Evolutionary conservation across 441 rosid genomes (phyloP).

Genomic region (Bocquillonia castaneifolia): DNA sequence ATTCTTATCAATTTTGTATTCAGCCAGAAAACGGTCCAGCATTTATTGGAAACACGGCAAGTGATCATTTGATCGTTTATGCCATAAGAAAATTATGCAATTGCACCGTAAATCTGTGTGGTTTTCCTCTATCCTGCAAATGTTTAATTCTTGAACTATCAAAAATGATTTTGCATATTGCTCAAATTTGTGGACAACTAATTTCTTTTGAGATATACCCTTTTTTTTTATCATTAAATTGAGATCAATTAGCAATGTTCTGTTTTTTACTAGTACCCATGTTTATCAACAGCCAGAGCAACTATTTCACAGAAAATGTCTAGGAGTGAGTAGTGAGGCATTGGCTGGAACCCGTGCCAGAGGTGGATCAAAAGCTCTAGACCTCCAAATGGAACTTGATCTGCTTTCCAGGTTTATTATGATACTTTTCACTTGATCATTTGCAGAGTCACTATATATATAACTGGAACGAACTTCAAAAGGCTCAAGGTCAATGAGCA

Average conservation of each 20-base stretch:
- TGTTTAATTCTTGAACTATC: neutral
- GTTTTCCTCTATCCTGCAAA: neutral
- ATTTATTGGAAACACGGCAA: constrained; percentile 91
- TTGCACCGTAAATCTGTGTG: neutral
- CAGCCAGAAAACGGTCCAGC: constrained; percentile 92
- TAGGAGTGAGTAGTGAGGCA: constrained; percentile 79
- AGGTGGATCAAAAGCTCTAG: constrained; percentile 51
- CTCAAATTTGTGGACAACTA: neutral
- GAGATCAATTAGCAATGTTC: constrained; percentile 23
- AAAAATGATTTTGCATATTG: neutral
- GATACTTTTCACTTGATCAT: constrained; percentile 8
- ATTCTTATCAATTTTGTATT: constrained; percentile 85
- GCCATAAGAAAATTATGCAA: neutral
- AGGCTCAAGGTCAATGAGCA: too few relatives aligned
- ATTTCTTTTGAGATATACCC: neutral
- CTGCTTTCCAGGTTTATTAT: constrained; percentile 64
- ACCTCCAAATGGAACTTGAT: constrained; percentile 78
- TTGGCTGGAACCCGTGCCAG: constrained; percentile 92
- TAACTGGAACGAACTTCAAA: too few relatives aligned
- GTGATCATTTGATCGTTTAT: constrained; percentile 20
- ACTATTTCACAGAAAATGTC: constrained; percentile 74
- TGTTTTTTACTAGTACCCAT: constrained; percentile 39
- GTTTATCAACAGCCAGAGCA: constrained; percentile 92
- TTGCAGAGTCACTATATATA: too few relatives aligned
- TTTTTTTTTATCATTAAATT: neutral